phyloP scores from a whole-genome alignment of 2,329 filamentous ascomycete genomes.

The Dactylella cylindrospora region DNA sequence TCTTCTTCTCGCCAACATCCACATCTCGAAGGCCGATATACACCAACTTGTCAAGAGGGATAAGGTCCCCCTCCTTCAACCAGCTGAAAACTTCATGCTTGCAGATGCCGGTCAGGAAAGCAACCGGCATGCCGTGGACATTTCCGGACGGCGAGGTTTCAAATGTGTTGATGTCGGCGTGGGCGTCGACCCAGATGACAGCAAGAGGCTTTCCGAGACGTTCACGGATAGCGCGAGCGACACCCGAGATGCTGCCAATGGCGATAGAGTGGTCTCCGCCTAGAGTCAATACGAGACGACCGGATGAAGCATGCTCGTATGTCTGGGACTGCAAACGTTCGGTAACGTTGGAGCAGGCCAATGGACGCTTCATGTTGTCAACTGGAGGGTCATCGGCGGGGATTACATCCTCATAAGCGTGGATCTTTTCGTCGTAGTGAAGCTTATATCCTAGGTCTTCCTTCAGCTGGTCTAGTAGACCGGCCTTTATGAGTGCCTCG shows the following conservation, averaged over 20 bases:
- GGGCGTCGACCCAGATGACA: constrained; percentile 98
- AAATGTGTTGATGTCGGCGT: constrained; percentile 96
- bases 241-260: constrained; percentile 87
- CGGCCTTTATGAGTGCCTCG: constrained; percentile 81
- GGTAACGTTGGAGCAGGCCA: constrained; percentile 81
- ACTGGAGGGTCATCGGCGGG: constrained; percentile 73
- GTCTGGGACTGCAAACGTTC: constrained; percentile 77
- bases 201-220: constrained; percentile 79
- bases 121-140: constrained; percentile 96
- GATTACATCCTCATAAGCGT: constrained; percentile 75
- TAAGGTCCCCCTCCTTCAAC: constrained; percentile 70
- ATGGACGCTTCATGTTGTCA: constrained; percentile 84
- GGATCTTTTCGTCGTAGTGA: constrained; percentile 77
- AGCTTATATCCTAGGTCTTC: constrained; percentile 87
- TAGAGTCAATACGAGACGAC: constrained; percentile 85
- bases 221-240: constrained; percentile 82
- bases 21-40: constrained; percentile 96
- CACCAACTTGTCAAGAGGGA: constrained; percentile 80
- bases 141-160: constrained; percentile 88
- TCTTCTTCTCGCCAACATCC: constrained; percentile 88
- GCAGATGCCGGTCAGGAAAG: constrained; percentile 84
- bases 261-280: constrained; percentile 96
- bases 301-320: constrained; percentile 78
- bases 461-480: constrained; percentile 78
- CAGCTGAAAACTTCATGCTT: constrained; percentile 80